Evolutionary conservation across 306 rosid genomes (phyloP).

Genomic region (Prunus padus): DNA sequence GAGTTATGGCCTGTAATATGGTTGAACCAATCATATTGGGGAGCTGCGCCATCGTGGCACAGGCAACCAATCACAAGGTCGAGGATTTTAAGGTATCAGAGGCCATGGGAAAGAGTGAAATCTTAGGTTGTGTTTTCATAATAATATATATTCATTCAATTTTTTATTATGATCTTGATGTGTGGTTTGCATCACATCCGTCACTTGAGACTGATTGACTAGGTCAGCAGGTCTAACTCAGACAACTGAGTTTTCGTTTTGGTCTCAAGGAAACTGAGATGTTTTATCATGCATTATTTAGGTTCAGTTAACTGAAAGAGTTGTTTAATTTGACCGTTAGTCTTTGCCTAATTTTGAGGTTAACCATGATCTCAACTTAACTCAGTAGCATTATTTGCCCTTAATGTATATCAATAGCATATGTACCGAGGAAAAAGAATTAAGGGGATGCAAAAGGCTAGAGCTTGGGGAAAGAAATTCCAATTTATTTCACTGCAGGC

Average conservation of each 20-base stretch:
- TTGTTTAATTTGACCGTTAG: slow-evolving; percentile 41
- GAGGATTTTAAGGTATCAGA: slow-evolving; percentile 89
- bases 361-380: not conserved
- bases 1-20: slow-evolving; percentile 27
- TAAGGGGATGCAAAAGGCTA: not conserved
- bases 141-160: not conserved
- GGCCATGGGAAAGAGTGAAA: slow-evolving; percentile 28
- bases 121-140: not conserved
- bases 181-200: not conserved
- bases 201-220: not conserved
- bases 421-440: not conserved
- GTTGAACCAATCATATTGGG: slow-evolving; percentile 67
- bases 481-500: not conserved
- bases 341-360: not conserved
- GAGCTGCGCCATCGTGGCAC: slow-evolving; percentile 58
- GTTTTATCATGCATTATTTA: slow-evolving; percentile 15
- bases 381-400: not conserved
- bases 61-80: slow-evolving; percentile 77
- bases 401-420: not conserved
- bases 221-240: not conserved
- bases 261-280: not conserved
- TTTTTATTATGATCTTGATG: not conserved
- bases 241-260: not conserved
- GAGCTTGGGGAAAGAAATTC: not conserved
- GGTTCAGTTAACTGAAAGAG: slow-evolving; percentile 40